These are phyloP conservation scores for Withania somnifera DNA, from an alignment of 305 asterid genomes.

Conservation along the genomic window DNA sequence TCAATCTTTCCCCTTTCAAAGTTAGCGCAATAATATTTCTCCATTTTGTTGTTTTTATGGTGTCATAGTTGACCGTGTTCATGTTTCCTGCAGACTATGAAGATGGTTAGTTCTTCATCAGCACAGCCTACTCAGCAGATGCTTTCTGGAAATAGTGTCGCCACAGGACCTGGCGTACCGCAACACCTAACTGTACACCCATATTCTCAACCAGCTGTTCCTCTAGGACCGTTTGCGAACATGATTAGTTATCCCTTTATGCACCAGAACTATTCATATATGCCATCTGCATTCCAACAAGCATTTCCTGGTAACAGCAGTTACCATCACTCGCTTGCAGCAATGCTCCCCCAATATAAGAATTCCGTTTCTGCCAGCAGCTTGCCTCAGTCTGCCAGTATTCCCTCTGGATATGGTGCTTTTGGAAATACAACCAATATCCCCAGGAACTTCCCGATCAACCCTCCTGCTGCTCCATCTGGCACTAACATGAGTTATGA, in stretches of 20 bases:
- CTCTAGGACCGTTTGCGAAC: conserved; percentile 67
- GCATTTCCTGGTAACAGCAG: conserved; percentile 60
- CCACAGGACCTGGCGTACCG: conserved; percentile 70
- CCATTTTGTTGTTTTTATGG: neutral
- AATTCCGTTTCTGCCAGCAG: conserved; percentile 49
- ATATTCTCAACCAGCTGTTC: conserved; percentile 69
- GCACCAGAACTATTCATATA: conserved; percentile 70
- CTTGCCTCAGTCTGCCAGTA: conserved; percentile 66
- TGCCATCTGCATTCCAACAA: conserved; percentile 86
- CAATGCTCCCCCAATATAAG: conserved; percentile 69
- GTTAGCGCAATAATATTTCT: neutral
- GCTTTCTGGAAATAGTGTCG: conserved; percentile 43
- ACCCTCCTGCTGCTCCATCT: conserved; percentile 62
- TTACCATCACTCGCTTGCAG: conserved; percentile 70
- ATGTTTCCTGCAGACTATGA: conserved; percentile 39
- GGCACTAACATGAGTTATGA: conserved; percentile 58
- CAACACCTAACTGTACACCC: conserved; percentile 73
- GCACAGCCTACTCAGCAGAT: conserved; percentile 48
- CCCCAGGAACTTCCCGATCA: conserved; percentile 59
- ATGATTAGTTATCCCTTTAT: conserved; percentile 75
- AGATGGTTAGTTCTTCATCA: conserved; percentile 36
- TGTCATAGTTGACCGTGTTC: neutral
- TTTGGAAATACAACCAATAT: conserved; percentile 40
- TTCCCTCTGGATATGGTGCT: conserved; percentile 66
- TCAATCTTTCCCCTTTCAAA: neutral